Evolutionary conservation across 768 basidiomycete species (phyloP).

Genomic region (Amanita pallidorosea): DNA sequence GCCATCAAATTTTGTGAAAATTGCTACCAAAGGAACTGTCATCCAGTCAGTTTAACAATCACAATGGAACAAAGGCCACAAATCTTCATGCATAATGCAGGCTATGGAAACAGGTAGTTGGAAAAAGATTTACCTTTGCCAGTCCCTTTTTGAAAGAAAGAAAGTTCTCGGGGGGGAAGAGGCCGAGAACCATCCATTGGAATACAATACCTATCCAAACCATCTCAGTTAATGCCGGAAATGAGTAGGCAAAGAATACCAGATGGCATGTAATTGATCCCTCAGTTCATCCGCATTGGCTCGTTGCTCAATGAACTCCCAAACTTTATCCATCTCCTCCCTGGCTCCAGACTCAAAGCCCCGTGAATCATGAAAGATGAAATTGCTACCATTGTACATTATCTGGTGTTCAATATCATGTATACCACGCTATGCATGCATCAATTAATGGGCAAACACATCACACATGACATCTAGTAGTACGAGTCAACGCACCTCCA

Average conservation of each 20-base stretch:
- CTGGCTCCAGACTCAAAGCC: constrained; percentile 27
- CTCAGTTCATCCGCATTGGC: not conserved
- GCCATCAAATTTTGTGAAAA: constrained; percentile 12
- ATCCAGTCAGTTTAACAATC: no score
- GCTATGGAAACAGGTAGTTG: no score
- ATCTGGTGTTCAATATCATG: constrained; percentile 22
- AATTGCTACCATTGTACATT: constrained; percentile 19
- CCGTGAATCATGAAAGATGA: constrained; percentile 31
- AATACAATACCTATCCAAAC: not conserved
- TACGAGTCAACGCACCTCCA: constrained; percentile 11
- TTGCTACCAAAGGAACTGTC: not conserved
- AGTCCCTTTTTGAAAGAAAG: not conserved
- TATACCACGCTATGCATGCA: constrained; percentile 16
- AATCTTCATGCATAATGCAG: no score
- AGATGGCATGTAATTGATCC: constrained; percentile 27
- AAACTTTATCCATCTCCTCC: constrained; percentile 14
- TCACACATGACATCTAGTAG: not conserved
- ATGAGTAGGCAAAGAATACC: constrained; percentile 13
- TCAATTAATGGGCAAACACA: not conserved
- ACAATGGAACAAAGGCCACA: no score
- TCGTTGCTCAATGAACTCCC: not conserved
- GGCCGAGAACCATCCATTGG: not conserved
- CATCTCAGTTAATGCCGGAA: not conserved
- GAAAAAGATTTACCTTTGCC: constrained; percentile 12
- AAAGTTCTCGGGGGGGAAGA: not conserved